These are phyloP conservation scores for Kwoniella heveanensis DNA, from an alignment of 768 basidiomycete genomes.

Conservation along the genomic window DNA sequence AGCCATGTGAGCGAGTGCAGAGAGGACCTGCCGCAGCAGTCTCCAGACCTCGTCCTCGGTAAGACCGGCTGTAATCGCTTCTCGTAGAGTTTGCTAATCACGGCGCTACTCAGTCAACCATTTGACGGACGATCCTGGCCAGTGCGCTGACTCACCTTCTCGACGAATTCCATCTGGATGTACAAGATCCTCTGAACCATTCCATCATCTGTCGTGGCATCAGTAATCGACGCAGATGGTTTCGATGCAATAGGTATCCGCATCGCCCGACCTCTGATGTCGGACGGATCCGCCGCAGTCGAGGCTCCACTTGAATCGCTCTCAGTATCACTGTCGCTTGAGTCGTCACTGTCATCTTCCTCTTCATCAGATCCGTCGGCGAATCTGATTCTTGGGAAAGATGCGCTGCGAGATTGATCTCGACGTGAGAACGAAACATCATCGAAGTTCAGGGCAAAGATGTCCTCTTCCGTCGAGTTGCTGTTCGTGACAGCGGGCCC, in stretches of 20 bases:
- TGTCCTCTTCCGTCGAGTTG: slow-evolving; percentile 57
- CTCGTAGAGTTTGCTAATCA: slow-evolving; percentile 76
- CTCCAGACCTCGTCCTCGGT: slow-evolving; percentile 85
- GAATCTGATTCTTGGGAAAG: slow-evolving; percentile 85
- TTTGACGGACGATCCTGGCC: neutral
- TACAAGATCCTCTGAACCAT: slow-evolving; percentile 67
- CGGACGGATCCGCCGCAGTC: slow-evolving; percentile 31
- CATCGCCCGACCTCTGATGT: slow-evolving; percentile 20
- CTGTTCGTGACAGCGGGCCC: slow-evolving; percentile 8
- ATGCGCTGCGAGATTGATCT: slow-evolving; percentile 59
- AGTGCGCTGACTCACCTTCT: slow-evolving; percentile 35
- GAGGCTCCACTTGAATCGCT: slow-evolving; percentile 19
- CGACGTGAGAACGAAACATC: slow-evolving; percentile 59
- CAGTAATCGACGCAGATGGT: slow-evolving; percentile 37
- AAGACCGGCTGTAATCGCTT: slow-evolving; percentile 71
- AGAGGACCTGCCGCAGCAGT: slow-evolving; percentile 83
- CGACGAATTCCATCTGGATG: slow-evolving; percentile 77
- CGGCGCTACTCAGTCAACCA: neutral
- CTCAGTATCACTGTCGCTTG: slow-evolving; percentile 22
- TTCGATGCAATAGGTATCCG: slow-evolving; percentile 18
- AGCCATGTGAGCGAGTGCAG: slow-evolving; percentile 87
- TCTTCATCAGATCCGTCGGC: slow-evolving; percentile 56
- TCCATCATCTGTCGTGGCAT: slow-evolving; percentile 34
- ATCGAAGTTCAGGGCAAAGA: slow-evolving; percentile 68
- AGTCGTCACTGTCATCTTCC: slow-evolving; percentile 57